A percentile compares a stretch with the other conserved stretches of the same genome.
Evolutionary conservation across 2,329 filamentous ascomycete genomes (phyloP).

Genomic region (Botrytis squamosa): DNA sequence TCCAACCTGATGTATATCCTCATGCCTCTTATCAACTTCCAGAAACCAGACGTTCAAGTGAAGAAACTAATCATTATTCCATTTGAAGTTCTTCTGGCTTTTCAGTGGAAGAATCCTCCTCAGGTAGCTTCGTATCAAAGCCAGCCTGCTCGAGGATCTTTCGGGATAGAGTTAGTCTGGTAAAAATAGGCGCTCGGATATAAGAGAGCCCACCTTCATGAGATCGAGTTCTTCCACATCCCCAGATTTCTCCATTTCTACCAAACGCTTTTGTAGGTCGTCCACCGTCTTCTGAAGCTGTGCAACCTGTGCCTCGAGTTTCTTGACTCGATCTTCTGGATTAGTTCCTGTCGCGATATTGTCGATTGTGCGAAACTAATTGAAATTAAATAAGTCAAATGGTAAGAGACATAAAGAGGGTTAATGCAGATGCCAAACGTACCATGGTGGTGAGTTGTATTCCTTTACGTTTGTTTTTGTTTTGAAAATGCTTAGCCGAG

Average conservation of each 20-base stretch:
- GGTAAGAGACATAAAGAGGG: background rate
- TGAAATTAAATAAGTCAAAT: background rate
- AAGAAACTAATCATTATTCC: background rate
- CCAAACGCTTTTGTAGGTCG: background rate
- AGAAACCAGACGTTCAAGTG: background rate
- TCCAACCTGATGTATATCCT: background rate
- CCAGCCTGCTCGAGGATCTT: background rate
- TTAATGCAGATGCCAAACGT: background rate
- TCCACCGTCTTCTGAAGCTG: constrained; percentile 9
- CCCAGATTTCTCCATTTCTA: background rate
- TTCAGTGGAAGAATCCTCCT: background rate
- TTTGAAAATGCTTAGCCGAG: no score
- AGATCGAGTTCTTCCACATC: constrained; percentile 7
- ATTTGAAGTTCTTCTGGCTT: no score
- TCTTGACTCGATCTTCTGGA: background rate
- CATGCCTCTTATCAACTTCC: background rate
- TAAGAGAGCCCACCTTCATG: background rate
- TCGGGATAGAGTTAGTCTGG: background rate
- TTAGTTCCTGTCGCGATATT: background rate
- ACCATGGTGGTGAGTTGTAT: background rate
- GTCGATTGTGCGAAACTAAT: constrained; percentile 9
- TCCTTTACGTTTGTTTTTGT: no score
- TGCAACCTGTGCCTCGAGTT: constrained; percentile 3
- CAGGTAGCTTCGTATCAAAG: background rate
- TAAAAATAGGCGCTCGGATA: no score